Evolutionary conservation across 2,329 filamentous ascomycete genomes (phyloP).

Genomic region (Rutstroemia sp.): DNA sequence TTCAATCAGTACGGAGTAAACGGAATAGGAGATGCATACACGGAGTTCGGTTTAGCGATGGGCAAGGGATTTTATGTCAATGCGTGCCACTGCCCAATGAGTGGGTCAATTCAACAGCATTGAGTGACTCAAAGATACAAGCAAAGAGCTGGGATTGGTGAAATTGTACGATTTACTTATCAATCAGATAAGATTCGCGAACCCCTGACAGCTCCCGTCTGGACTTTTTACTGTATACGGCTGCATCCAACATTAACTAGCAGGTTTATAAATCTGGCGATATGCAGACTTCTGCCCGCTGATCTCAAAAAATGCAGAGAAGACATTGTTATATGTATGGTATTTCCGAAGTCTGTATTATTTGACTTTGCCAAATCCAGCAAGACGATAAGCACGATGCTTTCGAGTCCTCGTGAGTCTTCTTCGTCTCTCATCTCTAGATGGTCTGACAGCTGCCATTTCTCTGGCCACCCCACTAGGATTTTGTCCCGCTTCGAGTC

Average conservation of each 20-base stretch:
- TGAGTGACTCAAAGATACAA: background rate
- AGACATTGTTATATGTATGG: too few species aligned
- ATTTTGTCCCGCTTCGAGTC: background rate
- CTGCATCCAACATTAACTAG: background rate
- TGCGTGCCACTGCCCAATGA: background rate
- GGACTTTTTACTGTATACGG: background rate
- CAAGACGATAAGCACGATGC: background rate
- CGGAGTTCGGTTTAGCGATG: background rate
- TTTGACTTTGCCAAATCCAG: background rate
- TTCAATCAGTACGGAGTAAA: background rate
- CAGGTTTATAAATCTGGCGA: background rate
- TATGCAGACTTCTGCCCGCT: background rate
- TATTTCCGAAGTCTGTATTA: background rate
- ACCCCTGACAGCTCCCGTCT: background rate
- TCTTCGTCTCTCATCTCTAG: background rate
- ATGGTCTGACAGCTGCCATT: background rate
- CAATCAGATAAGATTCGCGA: constrained; percentile 1
- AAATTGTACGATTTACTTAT: background rate
- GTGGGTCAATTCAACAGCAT: background rate
- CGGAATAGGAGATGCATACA: background rate
- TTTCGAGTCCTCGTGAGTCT: background rate
- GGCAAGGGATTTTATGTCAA: background rate
- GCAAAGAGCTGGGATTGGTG: background rate
- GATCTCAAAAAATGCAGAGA: too few species aligned
- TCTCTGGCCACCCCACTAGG: background rate